Percentiles rank a stretch among this genome's conserved stretches.
Conservation (phyloP, 345 rosid species). For the Cardiospermum halicacabum region DNA sequence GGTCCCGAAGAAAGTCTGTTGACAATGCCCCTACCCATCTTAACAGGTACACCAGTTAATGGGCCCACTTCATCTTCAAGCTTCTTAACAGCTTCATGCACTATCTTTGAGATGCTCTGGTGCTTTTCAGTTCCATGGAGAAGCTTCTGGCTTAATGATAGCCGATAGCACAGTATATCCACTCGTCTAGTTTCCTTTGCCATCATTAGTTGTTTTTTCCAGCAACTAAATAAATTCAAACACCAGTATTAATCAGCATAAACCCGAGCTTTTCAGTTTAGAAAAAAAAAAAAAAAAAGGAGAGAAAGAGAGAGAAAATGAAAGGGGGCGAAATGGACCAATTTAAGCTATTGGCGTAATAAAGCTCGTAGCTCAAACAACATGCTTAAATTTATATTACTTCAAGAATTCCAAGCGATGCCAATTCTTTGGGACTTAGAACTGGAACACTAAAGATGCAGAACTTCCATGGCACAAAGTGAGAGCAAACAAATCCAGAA, state of each 20-base stretch:
- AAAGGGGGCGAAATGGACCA: not conserved
- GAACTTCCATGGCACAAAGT: not conserved
- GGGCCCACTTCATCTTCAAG: conserved; percentile 89
- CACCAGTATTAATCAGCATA: not conserved
- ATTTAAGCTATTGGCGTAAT: not conserved
- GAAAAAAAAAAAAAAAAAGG: not conserved
- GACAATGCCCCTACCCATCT: conserved; percentile 86
- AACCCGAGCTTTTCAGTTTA: not conserved
- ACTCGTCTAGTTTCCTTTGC: conserved; percentile 81
- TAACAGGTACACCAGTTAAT: conserved; percentile 70
- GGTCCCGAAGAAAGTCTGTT: conserved; percentile 80
- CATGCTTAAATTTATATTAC: not conserved
- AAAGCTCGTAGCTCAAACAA: not conserved
- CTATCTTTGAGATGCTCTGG: conserved; percentile 41
- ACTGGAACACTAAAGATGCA: not conserved
- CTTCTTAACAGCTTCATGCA: conserved; percentile 66
- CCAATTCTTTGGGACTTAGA: not conserved
- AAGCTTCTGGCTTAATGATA: conserved; percentile 75
- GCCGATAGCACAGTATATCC: conserved; percentile 81
- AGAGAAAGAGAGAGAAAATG: too few species aligned
- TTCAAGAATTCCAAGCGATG: not conserved
- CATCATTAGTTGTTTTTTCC: conserved; percentile 80
- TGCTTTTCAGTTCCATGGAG: conserved; percentile 55
- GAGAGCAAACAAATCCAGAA: not conserved
- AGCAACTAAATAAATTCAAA: conserved; percentile 46